phyloP scores from a whole-genome alignment of 768 basidiomycete genomes.

The Crassisporium funariophilum region DNA sequence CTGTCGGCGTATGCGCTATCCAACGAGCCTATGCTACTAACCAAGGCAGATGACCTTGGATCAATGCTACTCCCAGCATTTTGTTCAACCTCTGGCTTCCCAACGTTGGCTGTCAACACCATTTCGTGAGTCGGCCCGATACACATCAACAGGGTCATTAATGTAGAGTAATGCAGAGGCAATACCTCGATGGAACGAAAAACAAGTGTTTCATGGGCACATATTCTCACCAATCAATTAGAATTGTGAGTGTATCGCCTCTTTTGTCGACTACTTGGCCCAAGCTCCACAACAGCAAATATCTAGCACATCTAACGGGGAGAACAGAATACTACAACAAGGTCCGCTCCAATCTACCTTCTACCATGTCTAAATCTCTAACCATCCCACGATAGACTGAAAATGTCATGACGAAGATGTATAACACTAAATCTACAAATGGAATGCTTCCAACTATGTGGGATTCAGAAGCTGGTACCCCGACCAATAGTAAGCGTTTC shows the following conservation, averaged over 20 bases:
- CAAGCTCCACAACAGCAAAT: constrained; percentile 50
- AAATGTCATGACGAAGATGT: constrained; percentile 19
- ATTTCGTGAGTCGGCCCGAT: constrained; percentile 40
- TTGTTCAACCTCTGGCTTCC: constrained; percentile 68
- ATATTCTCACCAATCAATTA: constrained; percentile 60
- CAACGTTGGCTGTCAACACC: constrained; percentile 68
- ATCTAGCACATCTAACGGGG: constrained; percentile 75
- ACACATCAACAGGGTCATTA: not conserved
- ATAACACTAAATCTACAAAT: constrained; percentile 10
- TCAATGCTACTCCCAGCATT: constrained; percentile 70
- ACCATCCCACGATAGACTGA: too few species aligned
- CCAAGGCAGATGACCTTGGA: constrained; percentile 75
- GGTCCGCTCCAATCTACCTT: too few species aligned
- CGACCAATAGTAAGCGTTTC: constrained; percentile 27
- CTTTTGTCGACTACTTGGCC: not conserved
- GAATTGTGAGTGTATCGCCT: constrained; percentile 46
- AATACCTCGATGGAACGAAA: constrained; percentile 35
- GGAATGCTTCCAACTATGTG: constrained; percentile 17
- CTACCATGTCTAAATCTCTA: too few species aligned
- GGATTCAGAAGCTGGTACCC: constrained; percentile 26
- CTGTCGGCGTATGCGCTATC: constrained; percentile 80
- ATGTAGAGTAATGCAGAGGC: constrained; percentile 31
- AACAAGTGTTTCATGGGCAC: constrained; percentile 38
- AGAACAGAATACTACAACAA: constrained; percentile 60
- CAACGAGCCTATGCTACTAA: constrained; percentile 58